Base-by-base conservation (phyloP, 1,139 yeast genomes). In the Hanseniaspora uvarum region DNA sequence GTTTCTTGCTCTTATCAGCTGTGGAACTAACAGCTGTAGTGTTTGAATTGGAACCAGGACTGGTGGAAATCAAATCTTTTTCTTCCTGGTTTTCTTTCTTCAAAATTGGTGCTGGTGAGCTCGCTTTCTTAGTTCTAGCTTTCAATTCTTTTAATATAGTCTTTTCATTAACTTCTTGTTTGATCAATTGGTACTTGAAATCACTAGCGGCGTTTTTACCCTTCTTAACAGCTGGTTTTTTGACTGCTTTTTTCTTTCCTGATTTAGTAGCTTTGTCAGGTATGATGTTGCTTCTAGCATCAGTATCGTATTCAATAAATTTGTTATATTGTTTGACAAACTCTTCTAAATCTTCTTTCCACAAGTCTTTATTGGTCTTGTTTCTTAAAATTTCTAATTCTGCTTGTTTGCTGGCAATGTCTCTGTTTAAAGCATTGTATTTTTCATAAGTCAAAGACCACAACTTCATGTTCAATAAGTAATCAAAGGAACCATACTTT, bases 391-490 rank as follows among this genome's bases (percentile, higher is more conserved):
- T 67, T 51, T 80, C 83, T 61, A 92, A 75, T 64, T 87, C 95
- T 11, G 69, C 72, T 65, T 88, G 94, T 64, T 83, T 84, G 33
- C 71, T 80, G 53, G 79, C 86, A 59, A 80, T 76, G 66, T 88
- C 95, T 53, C 75, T 74, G 61, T 88, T 71, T 58, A 92, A 72
- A 61, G 78, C 81, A 62, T 87, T 92, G 64, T 88, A 92, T 61
- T 94, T 77, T 70, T 94, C 99, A 58, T 76, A 76, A 0, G 98
- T 89, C 64, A 92, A 78, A 31, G 96, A 83, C 94, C 96, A 88
- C 61, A 94, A 81, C 38, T 89, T 79, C 96, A 94, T 86, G 54
- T 92, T 89, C 55, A 86, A 72, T 58, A 86, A 72, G 60, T 86
- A 86, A 63, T 86, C 94, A 66, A 77, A 79, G 57, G 86, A 73